These are phyloP conservation scores for Avicennia marina DNA, from an alignment of 257 asterid genomes.

Conservation along the genomic window DNA sequence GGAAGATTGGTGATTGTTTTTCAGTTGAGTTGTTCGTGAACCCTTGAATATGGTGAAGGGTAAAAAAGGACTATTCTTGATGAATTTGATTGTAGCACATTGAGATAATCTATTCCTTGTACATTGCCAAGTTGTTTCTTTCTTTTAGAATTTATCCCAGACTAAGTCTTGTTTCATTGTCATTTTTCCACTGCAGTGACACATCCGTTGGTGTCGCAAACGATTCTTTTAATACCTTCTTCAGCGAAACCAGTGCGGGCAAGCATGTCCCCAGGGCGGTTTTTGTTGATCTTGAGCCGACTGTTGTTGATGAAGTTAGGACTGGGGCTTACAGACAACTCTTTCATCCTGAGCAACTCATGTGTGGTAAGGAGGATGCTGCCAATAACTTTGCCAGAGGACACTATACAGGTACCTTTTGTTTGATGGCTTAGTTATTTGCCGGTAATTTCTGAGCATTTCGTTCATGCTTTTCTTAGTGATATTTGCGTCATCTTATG, in stretches of 20 bases:
- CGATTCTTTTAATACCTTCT: slow-evolving; percentile 91
- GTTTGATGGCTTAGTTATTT: no score
- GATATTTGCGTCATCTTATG: background rate
- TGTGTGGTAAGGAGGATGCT: slow-evolving; percentile 91
- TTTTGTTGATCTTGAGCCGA: slow-evolving; percentile 92
- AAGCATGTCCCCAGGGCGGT: slow-evolving; percentile 95
- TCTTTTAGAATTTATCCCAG: no score
- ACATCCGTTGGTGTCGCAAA: slow-evolving; percentile 85
- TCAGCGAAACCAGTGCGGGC: slow-evolving; percentile 95
- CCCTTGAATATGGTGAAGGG: no score
- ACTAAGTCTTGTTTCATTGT: slow-evolving; percentile 10
- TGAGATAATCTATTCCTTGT: no score
- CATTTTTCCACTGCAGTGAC: slow-evolving; percentile 46
- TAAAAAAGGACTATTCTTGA: no score
- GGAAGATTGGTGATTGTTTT: no score
- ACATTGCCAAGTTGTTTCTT: no score
- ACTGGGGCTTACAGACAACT: slow-evolving; percentile 88
- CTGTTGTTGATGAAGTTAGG: slow-evolving; percentile 89
- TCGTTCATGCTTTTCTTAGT: no score
- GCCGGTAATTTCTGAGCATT: no score
- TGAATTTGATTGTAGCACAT: no score
- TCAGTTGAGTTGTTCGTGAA: no score
- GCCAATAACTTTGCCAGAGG: slow-evolving; percentile 97
- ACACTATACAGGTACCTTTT: slow-evolving; percentile 65
- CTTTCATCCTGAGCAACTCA: slow-evolving; percentile 92